phyloP scores from a whole-genome alignment of 371 early-diverging fungal species.

The Mortierella sp. region DNA sequence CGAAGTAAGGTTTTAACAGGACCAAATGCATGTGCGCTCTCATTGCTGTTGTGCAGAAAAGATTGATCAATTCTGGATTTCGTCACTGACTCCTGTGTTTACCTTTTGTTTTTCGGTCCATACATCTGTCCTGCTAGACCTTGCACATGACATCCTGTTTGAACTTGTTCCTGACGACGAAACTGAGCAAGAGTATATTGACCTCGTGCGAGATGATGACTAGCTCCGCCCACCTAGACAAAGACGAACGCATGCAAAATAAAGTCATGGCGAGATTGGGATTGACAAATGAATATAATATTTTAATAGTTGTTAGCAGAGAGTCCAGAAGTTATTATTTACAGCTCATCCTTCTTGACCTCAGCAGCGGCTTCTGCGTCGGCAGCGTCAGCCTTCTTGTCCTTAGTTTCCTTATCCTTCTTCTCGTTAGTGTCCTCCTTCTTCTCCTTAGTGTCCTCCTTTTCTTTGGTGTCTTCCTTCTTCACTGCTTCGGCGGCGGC shows the following conservation, averaged over 20 bases:
- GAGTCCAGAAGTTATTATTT: not conserved
- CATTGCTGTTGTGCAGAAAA: not conserved
- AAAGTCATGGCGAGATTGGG: not conserved
- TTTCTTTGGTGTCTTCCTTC: not conserved
- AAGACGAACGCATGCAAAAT: no score
- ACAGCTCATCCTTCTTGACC: conserved; percentile 42
- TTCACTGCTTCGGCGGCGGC: not conserved
- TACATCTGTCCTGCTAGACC: conserved; percentile 6
- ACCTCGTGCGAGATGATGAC: conserved; percentile 10
- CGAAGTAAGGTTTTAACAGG: conserved; percentile 14
- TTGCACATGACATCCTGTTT: conserved; percentile 23
- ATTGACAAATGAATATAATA: not conserved
- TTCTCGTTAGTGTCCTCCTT: conserved; percentile 1
- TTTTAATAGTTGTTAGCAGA: not conserved
- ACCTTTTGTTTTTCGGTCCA: not conserved
- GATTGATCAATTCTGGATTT: not conserved
- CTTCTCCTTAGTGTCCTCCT: not conserved
- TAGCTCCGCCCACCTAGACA: no score
- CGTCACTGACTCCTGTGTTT: not conserved
- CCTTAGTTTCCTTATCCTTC: conserved; percentile 8
- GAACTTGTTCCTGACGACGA: conserved; percentile 26
- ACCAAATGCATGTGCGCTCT: not conserved
- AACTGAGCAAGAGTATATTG: conserved; percentile 21
- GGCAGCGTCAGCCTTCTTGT: not conserved
- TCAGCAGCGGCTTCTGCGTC: not conserved